Percentiles rank a stretch among this genome's conserved stretches.
These are phyloP conservation scores for Yarrowia sp. DNA, from an alignment of 805 yeast species.

Conservation along the genomic window DNA sequence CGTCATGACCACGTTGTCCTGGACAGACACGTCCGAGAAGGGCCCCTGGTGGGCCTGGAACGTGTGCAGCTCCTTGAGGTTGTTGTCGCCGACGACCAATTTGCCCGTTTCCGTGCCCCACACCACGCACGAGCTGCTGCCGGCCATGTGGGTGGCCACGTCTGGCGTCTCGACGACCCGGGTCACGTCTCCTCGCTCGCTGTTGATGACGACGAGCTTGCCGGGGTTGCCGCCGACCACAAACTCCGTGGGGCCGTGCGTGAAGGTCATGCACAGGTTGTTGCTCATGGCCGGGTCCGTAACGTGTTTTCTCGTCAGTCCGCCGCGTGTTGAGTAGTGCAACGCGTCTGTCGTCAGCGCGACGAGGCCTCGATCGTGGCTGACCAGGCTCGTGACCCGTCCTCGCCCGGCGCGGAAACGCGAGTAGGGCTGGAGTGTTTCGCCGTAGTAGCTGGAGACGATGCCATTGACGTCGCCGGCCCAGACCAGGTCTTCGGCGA, in stretches of 20 bases:
- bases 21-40: slow-evolving; percentile 42
- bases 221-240: slow-evolving; percentile 38
- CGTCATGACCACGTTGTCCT: slow-evolving; percentile 49
- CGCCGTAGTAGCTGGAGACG: slow-evolving; percentile 46
- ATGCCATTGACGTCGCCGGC: slow-evolving; percentile 59
- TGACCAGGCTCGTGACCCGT: slow-evolving; percentile 52
- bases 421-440: slow-evolving; percentile 54
- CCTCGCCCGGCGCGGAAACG: slow-evolving; percentile 53
- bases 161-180: slow-evolving; percentile 33
- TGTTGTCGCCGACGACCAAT: slow-evolving; percentile 36
- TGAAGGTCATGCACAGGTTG: slow-evolving; percentile 35
- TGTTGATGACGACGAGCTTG: slow-evolving; percentile 38
- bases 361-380: slow-evolving; percentile 57
- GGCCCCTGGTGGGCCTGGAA: slow-evolving; percentile 42
- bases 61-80: slow-evolving; percentile 36
- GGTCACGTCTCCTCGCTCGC: slow-evolving; percentile 41
- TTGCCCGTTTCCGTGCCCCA: slow-evolving; percentile 25
- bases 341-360: slow-evolving; percentile 54
- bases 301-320: slow-evolving; percentile 45
- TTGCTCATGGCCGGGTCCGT: slow-evolving; percentile 35
- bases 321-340: slow-evolving; percentile 56
- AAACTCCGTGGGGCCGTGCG: slow-evolving; percentile 38
- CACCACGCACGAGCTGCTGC: slow-evolving; percentile 24
- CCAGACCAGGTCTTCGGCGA: slow-evolving; percentile 77
- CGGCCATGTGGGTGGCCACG: slow-evolving; percentile 23